Conservation (phyloP, 495 filamentous ascomycete genomes). For the Penicillium waksmanii region DNA sequence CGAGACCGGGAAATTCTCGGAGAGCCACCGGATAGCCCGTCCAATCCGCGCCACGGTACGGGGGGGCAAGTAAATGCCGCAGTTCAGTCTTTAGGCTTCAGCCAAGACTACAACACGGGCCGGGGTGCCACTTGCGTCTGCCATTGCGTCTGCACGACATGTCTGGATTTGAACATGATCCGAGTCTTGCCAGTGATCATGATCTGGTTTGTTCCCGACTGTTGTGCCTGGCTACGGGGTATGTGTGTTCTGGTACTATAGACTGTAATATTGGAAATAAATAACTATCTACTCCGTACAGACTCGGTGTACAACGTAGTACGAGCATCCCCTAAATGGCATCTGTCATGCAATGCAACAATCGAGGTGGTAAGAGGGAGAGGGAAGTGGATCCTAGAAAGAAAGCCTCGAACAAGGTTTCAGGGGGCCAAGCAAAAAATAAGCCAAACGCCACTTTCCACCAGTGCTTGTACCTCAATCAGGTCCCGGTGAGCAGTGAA, state of each 20-base stretch:
- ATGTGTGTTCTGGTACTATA: too few species aligned
- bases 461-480: not conserved
- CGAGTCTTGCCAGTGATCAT: too few species aligned
- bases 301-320: too few species aligned
- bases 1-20: constrained; percentile 22
- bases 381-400: not conserved
- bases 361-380: not conserved
- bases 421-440: not conserved
- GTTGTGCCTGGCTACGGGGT: too few species aligned
- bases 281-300: too few species aligned
- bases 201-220: not conserved
- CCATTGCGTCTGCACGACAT: not conserved
- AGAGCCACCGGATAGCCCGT: constrained; percentile 14
- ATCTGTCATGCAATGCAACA: not conserved
- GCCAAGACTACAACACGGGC: constrained; percentile 17
- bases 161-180: not conserved
- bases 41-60: constrained; percentile 27
- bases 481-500: not conserved
- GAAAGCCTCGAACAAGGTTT: not conserved
- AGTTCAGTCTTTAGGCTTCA: constrained; percentile 11
- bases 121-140: constrained; percentile 9
- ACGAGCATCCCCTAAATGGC: too few species aligned
- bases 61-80: constrained; percentile 16
- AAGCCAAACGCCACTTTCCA: not conserved
- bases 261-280: too few species aligned